Evolutionary conservation across 495 filamentous ascomycete species (phyloP), one percentile per base, ranked within the genome.

Genomic region (Xylaria curta): DNA sequence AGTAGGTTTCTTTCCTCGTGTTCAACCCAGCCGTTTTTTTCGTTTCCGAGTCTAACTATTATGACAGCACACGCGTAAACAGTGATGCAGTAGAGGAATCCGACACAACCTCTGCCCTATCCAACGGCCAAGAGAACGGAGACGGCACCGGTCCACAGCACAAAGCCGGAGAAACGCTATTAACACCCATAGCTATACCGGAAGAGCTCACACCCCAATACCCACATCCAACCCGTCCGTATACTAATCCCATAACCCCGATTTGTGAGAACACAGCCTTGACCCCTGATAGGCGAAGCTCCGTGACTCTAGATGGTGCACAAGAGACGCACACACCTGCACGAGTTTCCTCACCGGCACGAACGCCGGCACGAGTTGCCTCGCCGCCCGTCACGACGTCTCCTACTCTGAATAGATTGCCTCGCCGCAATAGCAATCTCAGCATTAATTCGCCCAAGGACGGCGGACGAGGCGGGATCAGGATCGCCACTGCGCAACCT

Each of bases 391-490:
- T 13, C 1, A 42, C 38, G 38, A 12, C 38, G 38, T 42, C 38
- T 3, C 38, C 38, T 1, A 12, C 38, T 42, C 2, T 42, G 10
- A 42, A 42, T 10, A 42, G 38, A 42, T 10, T 42, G 10, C 38
- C 26, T 66, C 69, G 70, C 24, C 65, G 76, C 17, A 71, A 71
- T 63, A 77, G 73, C 61, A 72, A 64, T 9, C 72, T 78, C 17
- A 79, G 76, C 46, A 47, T 78, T 4, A 78, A 80, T 12, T 75
- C 73, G 7, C 74, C 79, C 51, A 70, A 44, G 21, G 70, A 74
- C 2, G 76, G 78, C 28, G 74, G 70, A 33, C 76, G 78, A 7
- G 74, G 74, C 13, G 76, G 77, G n/a, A 84, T 84, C 59, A 79
- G 72, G 61, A 73, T 83, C 65, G 81, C 81, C 40, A 72, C 77